A percentile compares a stretch with the other conserved stretches of the same genome.
These are phyloP conservation scores for Eucalyptus pauciflora DNA, from an alignment of 345 rosid species.

Conservation along the genomic window DNA sequence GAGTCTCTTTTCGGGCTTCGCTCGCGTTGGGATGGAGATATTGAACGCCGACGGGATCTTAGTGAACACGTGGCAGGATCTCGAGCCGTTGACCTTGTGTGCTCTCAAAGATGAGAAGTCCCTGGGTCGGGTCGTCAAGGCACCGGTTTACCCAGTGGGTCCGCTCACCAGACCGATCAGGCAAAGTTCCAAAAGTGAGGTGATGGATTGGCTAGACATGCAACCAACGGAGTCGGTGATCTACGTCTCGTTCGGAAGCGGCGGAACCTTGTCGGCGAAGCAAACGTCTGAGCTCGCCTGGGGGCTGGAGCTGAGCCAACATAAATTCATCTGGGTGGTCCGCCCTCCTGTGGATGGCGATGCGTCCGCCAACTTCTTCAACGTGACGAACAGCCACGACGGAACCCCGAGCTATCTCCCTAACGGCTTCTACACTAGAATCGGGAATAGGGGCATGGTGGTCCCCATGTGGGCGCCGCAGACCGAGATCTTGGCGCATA, in stretches of 20 bases:
- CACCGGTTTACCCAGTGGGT: conserved; percentile 3
- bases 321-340: conserved; percentile 3
- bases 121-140: background rate
- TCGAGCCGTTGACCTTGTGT: conserved; percentile 19
- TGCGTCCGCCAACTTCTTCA: conserved; percentile 2
- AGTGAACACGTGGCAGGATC: conserved; percentile 39
- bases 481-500: conserved; percentile 30
- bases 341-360: background rate
- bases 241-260: conserved; percentile 62
- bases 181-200: background rate
- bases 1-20: background rate
- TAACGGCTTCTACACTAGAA: conserved; percentile 34
- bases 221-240: conserved; percentile 41
- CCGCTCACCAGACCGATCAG: background rate
- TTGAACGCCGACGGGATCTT: conserved; percentile 31
- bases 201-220: conserved; percentile 27
- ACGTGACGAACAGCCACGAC: background rate
- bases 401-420: conserved; percentile 26
- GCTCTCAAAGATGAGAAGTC: conserved; percentile 1
- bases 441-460: conserved; percentile 18
- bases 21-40: conserved; percentile 8
- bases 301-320: conserved; percentile 22
- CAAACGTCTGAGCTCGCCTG: conserved; percentile 22
- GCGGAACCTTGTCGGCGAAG: conserved; percentile 31
- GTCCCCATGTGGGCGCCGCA: conserved; percentile 60